These are phyloP conservation scores for Epicoccum nigrum DNA, from an alignment of 2,329 filamentous ascomycete genomes.

Conservation along the genomic window DNA sequence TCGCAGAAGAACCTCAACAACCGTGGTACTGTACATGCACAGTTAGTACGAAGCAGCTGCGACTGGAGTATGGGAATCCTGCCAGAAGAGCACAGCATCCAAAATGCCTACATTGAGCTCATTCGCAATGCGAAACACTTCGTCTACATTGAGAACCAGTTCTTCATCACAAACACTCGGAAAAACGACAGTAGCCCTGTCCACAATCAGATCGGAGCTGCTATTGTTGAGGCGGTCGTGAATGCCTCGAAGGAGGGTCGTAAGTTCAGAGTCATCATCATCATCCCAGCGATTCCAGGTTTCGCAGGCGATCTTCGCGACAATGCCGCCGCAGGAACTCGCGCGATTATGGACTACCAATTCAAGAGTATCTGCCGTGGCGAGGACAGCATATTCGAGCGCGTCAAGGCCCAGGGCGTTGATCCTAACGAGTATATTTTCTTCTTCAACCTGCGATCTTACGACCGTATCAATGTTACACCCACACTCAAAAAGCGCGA, in stretches of 20 bases:
- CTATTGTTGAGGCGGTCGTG: constrained; percentile 90
- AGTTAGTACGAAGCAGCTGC: constrained; percentile 85
- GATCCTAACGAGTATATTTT: constrained; percentile 83
- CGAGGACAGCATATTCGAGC: constrained; percentile 86
- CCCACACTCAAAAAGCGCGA: constrained; percentile 75
- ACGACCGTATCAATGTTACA: constrained; percentile 89
- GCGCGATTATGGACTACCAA: constrained; percentile 97
- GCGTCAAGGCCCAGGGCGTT: constrained; percentile 74
- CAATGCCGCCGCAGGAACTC: constrained; percentile 80
- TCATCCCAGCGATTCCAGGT: constrained; percentile 90
- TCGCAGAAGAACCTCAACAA: constrained; percentile 64
- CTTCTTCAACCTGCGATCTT: constrained; percentile 91
- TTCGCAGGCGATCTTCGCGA: constrained; percentile 91
- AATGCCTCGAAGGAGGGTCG: constrained; percentile 79
- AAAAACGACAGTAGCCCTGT: constrained; percentile 79
- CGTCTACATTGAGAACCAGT: constrained; percentile 98
- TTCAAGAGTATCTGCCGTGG: constrained; percentile 95
- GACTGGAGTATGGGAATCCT: constrained; percentile 96
- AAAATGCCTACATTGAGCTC: constrained; percentile 83
- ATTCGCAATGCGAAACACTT: constrained; percentile 89
- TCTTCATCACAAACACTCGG: constrained; percentile 87
- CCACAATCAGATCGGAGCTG: constrained; percentile 82
- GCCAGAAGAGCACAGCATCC: constrained; percentile 77
- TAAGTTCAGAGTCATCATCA: constrained; percentile 87
- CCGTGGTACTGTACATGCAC: constrained; percentile 78